Evolutionary conservation across 1,284 basidiomycete species (phyloP).

Genomic region (Mycena citricolor): DNA sequence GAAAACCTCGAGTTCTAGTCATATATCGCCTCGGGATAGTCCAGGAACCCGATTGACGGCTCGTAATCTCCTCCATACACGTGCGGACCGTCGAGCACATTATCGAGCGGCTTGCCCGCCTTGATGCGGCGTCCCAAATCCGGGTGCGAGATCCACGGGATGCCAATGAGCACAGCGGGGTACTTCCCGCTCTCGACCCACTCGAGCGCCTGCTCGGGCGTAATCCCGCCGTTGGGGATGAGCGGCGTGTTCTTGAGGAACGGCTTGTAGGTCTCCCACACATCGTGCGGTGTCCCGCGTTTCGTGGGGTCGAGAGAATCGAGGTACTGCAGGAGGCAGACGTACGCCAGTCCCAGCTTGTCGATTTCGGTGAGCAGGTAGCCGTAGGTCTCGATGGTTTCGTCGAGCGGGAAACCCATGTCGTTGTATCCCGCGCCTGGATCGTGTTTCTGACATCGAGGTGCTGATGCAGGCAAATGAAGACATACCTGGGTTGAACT

Average conservation of each 20-base stretch:
- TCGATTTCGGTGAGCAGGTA: conserved; percentile 41
- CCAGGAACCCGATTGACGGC: conserved; percentile 32
- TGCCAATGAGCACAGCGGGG: conserved; percentile 35
- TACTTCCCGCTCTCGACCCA: conserved; percentile 30
- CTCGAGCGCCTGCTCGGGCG: conserved; percentile 35
- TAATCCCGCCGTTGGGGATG: conserved; percentile 35
- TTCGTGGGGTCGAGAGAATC: conserved; percentile 26
- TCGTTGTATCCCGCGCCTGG: conserved; percentile 27
- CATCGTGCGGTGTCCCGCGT: conserved; percentile 31
- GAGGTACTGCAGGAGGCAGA: conserved; percentile 36
- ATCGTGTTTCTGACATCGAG: too few relatives aligned
- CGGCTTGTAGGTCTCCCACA: conserved; percentile 36
- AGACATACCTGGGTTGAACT: conserved; percentile 45
- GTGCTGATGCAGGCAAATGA: too few relatives aligned
- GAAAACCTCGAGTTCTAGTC: too few relatives aligned
- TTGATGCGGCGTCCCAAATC: conserved; percentile 36
- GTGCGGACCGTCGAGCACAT: conserved; percentile 28
- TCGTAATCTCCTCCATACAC: conserved; percentile 30
- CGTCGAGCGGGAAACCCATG: conserved; percentile 41
- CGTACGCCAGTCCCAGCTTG: conserved; percentile 38
- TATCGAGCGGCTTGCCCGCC: conserved; percentile 35
- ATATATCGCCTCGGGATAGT: too few relatives aligned
- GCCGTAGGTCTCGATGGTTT: conserved; percentile 41
- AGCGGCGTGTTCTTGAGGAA: conserved; percentile 36
- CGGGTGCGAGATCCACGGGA: conserved; percentile 35